Conservation (phyloP, 371 early-diverging fungal species). For the Circinella minor region DNA sequence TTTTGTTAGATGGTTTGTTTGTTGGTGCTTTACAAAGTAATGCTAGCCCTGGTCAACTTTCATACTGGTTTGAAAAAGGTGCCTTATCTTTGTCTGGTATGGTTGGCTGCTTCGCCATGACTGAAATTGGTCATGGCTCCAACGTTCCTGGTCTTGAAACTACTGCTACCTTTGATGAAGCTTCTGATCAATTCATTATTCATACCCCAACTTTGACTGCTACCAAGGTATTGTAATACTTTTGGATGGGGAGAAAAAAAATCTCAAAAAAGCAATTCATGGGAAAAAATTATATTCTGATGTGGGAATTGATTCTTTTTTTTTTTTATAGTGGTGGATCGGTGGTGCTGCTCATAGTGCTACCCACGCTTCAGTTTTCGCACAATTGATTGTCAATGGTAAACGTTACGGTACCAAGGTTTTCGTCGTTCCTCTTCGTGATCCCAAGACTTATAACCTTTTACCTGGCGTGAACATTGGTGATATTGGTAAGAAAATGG, state of each 20-base stretch:
- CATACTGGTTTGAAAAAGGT: conserved; percentile 90
- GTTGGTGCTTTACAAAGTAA: conserved; percentile 89
- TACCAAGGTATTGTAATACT: conserved; percentile 60
- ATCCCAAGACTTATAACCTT: conserved; percentile 59
- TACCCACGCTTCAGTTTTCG: conserved; percentile 83
- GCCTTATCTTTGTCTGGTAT: conserved; percentile 82
- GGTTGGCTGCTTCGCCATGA: conserved; percentile 93
- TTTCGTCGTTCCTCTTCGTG: conserved; percentile 76
- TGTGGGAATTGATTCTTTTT: not conserved
- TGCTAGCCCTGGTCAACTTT: conserved; percentile 84
- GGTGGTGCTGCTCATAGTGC: conserved; percentile 92
- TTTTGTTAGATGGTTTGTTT: conserved; percentile 73
- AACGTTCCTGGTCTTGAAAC: conserved; percentile 94
- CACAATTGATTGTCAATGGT: conserved; percentile 79
- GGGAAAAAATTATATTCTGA: not conserved
- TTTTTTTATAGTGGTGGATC: conserved; percentile 84
- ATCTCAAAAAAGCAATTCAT: not conserved
- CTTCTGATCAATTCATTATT: conserved; percentile 84
- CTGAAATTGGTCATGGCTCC: conserved; percentile 88
- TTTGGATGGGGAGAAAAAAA: no score
- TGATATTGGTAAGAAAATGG: conserved; percentile 80
- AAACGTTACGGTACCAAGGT: conserved; percentile 82
- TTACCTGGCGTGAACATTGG: conserved; percentile 73
- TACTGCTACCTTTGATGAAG: conserved; percentile 88
- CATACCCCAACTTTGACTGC: conserved; percentile 91